phyloP scores from a whole-genome alignment of 371 early-diverging fungal genomes.

The Ordospora colligata region DNA sequence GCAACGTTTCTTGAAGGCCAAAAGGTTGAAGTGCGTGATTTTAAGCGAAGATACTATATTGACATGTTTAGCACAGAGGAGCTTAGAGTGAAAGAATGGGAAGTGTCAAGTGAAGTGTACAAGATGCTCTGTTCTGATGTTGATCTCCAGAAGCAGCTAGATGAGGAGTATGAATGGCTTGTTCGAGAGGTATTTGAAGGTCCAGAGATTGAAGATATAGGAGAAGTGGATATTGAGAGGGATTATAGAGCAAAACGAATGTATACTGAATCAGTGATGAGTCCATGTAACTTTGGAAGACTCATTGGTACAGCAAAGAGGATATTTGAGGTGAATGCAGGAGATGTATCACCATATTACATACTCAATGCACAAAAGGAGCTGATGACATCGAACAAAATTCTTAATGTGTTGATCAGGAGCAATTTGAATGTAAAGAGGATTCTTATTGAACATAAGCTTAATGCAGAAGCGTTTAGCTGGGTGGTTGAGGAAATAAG shows the following conservation, averaged over 20 bases:
- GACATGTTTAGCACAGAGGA: conserved; percentile 31
- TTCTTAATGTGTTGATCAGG: conserved; percentile 31
- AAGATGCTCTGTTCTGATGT: conserved; percentile 25
- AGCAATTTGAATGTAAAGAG: conserved; percentile 30
- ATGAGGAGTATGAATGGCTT: conserved; percentile 31
- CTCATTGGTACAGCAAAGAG: conserved; percentile 2
- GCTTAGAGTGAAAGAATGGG: background rate
- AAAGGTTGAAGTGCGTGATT: conserved; percentile 45
- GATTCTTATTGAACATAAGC: conserved; percentile 26
- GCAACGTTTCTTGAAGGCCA: conserved; percentile 79
- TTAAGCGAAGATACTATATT: conserved; percentile 29
- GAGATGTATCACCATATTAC: conserved; percentile 29
- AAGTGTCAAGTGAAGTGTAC: conserved; percentile 21
- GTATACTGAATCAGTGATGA: background rate
- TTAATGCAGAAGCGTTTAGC: conserved; percentile 70
- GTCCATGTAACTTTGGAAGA: conserved; percentile 36
- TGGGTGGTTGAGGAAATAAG: conserved; percentile 85
- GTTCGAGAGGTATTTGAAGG: background rate
- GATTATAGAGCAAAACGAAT: background rate
- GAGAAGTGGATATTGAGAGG: background rate
- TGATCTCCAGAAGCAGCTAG: conserved; percentile 30
- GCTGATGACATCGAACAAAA: conserved; percentile 15
- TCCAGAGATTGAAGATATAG: background rate
- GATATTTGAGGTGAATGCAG: conserved; percentile 5
- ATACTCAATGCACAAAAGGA: conserved; percentile 11